Evolutionary conservation across 768 basidiomycete species (phyloP).

Genomic region (Clathrus columnatus): DNA sequence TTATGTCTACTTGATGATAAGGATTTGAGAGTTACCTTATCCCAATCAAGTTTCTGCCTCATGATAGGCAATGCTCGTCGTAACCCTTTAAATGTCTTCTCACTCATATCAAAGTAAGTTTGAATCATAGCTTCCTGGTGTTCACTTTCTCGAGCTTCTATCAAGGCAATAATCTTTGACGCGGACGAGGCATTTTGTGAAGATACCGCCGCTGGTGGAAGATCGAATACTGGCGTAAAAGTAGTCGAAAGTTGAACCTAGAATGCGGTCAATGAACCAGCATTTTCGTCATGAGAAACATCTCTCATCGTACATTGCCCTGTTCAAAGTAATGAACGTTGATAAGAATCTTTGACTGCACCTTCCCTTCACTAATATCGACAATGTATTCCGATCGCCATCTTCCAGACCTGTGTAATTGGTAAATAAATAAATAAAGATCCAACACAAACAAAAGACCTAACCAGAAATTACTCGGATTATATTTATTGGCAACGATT

Average conservation of each 20-base stretch:
- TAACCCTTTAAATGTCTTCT: conserved; percentile 88
- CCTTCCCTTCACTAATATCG: conserved; percentile 50
- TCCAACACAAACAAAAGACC: conserved; percentile 13
- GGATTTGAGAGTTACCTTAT: conserved; percentile 57
- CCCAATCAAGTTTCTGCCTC: conserved; percentile 93
- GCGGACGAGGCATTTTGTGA: conserved; percentile 44
- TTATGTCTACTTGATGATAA: background rate
- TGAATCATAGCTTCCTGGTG: conserved; percentile 77
- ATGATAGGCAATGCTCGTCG: conserved; percentile 88
- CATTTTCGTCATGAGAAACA: background rate
- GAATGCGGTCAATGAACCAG: background rate
- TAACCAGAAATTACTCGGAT: conserved; percentile 87
- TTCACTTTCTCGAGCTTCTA: conserved; percentile 69
- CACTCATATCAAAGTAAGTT: conserved; percentile 82
- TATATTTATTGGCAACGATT: conserved; percentile 94
- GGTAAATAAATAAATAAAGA: background rate
- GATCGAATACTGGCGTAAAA: conserved; percentile 55
- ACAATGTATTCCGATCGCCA: conserved; percentile 87
- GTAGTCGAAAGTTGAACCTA: conserved; percentile 87
- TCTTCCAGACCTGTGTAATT: conserved; percentile 68
- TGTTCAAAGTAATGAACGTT: conserved; percentile 98
- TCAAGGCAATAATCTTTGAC: conserved; percentile 69
- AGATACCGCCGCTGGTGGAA: conserved; percentile 50
- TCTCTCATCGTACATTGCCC: conserved; percentile 60
- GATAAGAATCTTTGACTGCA: conserved; percentile 67